Base-by-base conservation (phyloP, 78 protist genomes). In the slime mould (Dictyostelium discoideum) region DNA sequence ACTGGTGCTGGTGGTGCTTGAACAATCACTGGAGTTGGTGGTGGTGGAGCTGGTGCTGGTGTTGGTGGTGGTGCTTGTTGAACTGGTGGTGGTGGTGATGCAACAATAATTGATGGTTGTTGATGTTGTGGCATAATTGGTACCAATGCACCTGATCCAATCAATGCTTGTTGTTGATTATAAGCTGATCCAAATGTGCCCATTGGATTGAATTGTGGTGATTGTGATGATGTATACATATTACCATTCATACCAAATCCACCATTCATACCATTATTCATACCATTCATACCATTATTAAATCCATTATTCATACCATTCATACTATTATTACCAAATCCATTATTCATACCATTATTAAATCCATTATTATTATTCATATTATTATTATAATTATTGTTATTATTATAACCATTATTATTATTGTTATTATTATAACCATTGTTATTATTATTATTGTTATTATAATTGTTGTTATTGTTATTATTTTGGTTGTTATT, bases 1-100 rank as follows among this genome's bases (percentile, higher is more conserved):
- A 2, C 24, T 80, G 81, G 88, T 7, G 74, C 78, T 22, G 46
- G 72, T 67, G 89, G 76, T n/a, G 42, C 63, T 84, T 22, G 78
- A 37, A 22, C 78, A 29, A 80, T 69, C 0, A 80, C 92, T 67
- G 84, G 84, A 18, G 88, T 50, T 83, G 88, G 78, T 42, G 73
- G 74, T 20, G 95, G 85, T 72, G 87, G 88, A 0, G 88, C 65
- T 82, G 95, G 87, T 8, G 95, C 85, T 80, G 87, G 84, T 29
- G 50, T 69, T 65, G 94, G 83, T 22, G 81, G 42, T 81, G 94
- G 94, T 50, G 65, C 76, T 60, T 60, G 69, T 60, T 60, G 69
- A 60, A 60, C 69, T 50, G 50, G 78, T 22, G 73, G 24, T 44
- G 82, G 74, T 67, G 85, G 94, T 39, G 82, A 39, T 0, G 24